Base-by-base conservation (phyloP, 2,329 filamentous ascomycete species). In the Shiraia bambusicola region DNA sequence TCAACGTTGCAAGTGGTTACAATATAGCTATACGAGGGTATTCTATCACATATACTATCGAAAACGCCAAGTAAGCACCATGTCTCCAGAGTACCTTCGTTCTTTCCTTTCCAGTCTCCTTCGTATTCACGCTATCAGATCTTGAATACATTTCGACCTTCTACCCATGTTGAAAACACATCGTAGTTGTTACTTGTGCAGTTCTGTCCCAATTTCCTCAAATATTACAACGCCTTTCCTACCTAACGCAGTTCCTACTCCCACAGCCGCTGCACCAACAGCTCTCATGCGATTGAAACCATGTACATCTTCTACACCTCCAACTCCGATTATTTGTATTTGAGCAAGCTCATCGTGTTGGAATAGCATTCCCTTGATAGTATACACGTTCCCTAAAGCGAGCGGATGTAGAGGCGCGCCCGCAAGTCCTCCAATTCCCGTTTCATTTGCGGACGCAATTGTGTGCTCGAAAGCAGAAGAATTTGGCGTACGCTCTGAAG, bases 351-450 rank as follows among this genome's bases (percentile, higher is more conserved):
- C 44, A 0, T 70, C 56, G 11, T 74, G 57, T 25, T 69, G 65
- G 50, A 84, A 79, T 12, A 91, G 63, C 67, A 86, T 61, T 14
- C 61, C 65, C 14, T 82, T 69, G n/a, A 92, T 74, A 1, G 79
- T 83, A n/a, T 73, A 73, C 24, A 91, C 87, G 54, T 91, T 92
- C 0, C 87, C 87, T 22, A 92, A 66, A 0, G 86, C 83, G 0
- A 92, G 69, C 0, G 86, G 82, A 66, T 91, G 87, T 30, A 92
- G 68, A 13, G 85, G 78, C 9, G 84, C 76, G 0, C 87, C 87
- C 0, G 84, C 87, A 69, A 91, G 74, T 0, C 87, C 87, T 0
- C 87, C 87, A 3, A 87, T 73, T 0, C 85, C 84, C 0, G 63
- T 69, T 0, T 74, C 69, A 3, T 72, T 75, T 0, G 78, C 78